Percentiles rank a stretch among this genome's conserved stretches.
Conservation (phyloP, 2,329 filamentous ascomycete genomes). For the Botrytis medusae region DNA sequence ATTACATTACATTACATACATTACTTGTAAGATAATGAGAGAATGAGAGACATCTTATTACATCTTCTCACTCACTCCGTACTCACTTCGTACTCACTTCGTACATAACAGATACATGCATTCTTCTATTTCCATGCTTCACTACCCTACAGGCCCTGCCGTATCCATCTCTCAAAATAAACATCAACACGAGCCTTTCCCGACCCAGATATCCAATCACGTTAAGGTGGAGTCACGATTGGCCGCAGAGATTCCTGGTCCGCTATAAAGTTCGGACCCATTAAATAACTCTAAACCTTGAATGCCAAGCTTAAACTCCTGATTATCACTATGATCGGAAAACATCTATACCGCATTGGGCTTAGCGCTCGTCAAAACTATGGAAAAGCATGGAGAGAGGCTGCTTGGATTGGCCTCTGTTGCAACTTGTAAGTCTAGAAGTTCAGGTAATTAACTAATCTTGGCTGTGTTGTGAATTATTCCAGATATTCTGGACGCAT, state of each 20-base stretch:
- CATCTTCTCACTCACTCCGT: not conserved
- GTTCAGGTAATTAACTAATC: not conserved
- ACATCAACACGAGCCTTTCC: constrained; percentile 14
- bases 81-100: no score
- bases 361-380: not conserved
- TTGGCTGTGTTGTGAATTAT: not conserved
- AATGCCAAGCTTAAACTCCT: constrained; percentile 12
- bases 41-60: not conserved
- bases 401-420: not conserved
- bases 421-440: not conserved
- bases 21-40: not conserved
- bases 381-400: not conserved
- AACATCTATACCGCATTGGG: not conserved
- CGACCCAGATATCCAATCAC: not conserved
- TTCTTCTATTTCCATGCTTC: not conserved
- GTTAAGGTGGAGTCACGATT: not conserved
- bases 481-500: not conserved
- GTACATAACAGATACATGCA: no score
- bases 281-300: constrained; percentile 15
- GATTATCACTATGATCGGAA: not conserved
- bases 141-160: not conserved
- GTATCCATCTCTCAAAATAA: constrained; percentile 5
- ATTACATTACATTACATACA: no score
- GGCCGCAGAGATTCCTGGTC: not conserved
- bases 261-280: not conserved